Base-by-base conservation (phyloP, 805 yeast genomes). In the Saccharomycopsis amapae region DNA sequence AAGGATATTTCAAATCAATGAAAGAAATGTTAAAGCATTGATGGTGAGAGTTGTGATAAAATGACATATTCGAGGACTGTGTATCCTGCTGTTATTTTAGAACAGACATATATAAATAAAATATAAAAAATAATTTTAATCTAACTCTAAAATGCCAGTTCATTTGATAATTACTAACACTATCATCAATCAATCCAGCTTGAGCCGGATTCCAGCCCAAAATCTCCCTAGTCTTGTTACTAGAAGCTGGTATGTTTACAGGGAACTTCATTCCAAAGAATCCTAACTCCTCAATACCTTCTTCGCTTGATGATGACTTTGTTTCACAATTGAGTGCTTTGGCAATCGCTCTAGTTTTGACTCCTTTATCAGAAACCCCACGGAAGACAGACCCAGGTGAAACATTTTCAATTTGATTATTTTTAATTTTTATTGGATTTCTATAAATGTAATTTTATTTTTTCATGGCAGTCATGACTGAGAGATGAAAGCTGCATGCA, bases 371-470 rank as follows among this genome's bases (percentile, higher is more conserved):
- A 25, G 51, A 55, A 39, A 51, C 44, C n/a, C 59, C 62, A 48
- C 60, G 53, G 44, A 56, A 58, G 40, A 49, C 50, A 31, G 42
- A 38, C 30, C 64, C 60, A 15, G 41, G 47, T 43, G 65, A 52
- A 35, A 45, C 57, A 33, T 56, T 54, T 44, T 62, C 57, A 35
- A 58, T 59, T 12, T 50, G 45, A 18, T 65, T 67, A 26, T 60
- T 65, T 9, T 69, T 73, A 7, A 63, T 53, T 53, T 63, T 68
- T 4, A 60, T 48, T 6, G 66, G 62, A 25, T 56, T 55, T 2
- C 65, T 64, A 4, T 49, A 32, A 42, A 62, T 52, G 44, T 66
- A 55, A n/a, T 71, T 58, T 38, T 63, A 51, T 2, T 59, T 59
- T 3, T 52, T 41, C 7, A 58, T 38, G 5, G 26, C 10, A 2